phyloP scores from a whole-genome alignment of 2,329 filamentous ascomycete genomes.

The Venturia carpophila region DNA sequence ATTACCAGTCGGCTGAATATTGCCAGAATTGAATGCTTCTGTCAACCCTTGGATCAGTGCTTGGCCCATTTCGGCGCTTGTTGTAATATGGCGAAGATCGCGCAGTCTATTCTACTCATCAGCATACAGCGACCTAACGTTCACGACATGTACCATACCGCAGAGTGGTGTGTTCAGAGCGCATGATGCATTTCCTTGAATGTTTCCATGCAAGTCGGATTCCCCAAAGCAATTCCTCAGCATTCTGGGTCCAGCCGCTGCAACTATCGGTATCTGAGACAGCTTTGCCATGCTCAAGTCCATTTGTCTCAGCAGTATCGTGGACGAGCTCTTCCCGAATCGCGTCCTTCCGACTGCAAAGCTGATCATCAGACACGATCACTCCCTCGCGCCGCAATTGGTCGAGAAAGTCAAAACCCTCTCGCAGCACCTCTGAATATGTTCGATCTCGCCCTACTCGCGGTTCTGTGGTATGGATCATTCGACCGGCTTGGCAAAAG shows the following conservation, averaged over 20 bases:
- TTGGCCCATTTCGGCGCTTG: constrained; percentile 24
- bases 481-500: constrained; percentile 25
- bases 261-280: not conserved
- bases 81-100: constrained; percentile 23
- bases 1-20: constrained; percentile 7
- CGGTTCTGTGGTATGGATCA: constrained; percentile 23
- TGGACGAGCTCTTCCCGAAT: constrained; percentile 17
- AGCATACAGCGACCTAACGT: not conserved
- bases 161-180: constrained; percentile 22
- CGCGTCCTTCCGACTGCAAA: constrained; percentile 13
- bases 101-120: constrained; percentile 19
- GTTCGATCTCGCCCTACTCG: constrained; percentile 23
- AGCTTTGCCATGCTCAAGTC: constrained; percentile 15
- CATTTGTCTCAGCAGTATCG: constrained; percentile 19
- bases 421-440: constrained; percentile 21
- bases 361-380: constrained; percentile 19
- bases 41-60: constrained; percentile 20
- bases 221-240: constrained; percentile 21
- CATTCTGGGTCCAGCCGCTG: constrained; percentile 21
- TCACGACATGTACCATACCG: not conserved
- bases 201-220: constrained; percentile 25
- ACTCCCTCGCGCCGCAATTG: constrained; percentile 21
- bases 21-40: constrained; percentile 24
- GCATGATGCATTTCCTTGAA: constrained; percentile 27
- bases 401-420: constrained; percentile 22